Percentiles rank a stretch among this genome's conserved stretches.
Evolutionary conservation across 2,329 filamentous ascomycete genomes (phyloP).

Genomic region (Alternaria arborescens): DNA sequence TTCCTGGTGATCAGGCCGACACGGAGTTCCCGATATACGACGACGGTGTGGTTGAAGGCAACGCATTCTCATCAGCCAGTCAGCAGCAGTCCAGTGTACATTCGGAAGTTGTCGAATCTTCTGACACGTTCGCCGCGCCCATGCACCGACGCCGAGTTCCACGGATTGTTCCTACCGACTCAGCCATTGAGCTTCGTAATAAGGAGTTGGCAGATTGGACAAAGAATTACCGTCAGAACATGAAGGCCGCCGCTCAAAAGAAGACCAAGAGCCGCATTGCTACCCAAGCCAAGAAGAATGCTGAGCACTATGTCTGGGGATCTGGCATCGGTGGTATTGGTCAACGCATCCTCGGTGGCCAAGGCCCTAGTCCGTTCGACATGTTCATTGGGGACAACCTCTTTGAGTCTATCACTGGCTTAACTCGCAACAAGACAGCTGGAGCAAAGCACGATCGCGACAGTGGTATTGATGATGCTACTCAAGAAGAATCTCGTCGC

Average conservation of each 20-base stretch:
- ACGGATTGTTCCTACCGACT: constrained; percentile 59
- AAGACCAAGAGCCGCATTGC: constrained; percentile 56
- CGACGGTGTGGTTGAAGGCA: constrained; percentile 45
- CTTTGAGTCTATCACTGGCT: constrained; percentile 57
- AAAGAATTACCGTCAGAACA: constrained; percentile 67
- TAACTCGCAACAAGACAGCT: constrained; percentile 34
- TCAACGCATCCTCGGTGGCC: constrained; percentile 26
- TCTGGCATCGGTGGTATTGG: constrained; percentile 63
- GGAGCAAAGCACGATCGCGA: constrained; percentile 47
- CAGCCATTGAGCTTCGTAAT: constrained; percentile 62
- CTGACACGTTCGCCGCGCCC: constrained; percentile 51
- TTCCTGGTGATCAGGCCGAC: constrained; percentile 37
- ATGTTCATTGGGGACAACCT: constrained; percentile 67
- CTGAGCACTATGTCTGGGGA: constrained; percentile 67
- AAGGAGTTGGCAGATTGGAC: constrained; percentile 66
- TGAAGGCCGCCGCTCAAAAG: constrained; percentile 58
- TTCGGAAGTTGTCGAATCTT: constrained; percentile 44
- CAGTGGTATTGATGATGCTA: constrained; percentile 45
- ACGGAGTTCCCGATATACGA: constrained; percentile 45
- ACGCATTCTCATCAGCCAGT: constrained; percentile 32
- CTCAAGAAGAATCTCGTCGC: constrained; percentile 43
- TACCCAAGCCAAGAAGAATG: constrained; percentile 68
- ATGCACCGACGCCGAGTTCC: constrained; percentile 49
- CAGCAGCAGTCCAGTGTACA: constrained; percentile 21
- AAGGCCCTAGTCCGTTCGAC: constrained; percentile 60